Evolutionary conservation across 192 early-diverging fungal species (phyloP).

Genomic region (Lobosporangium transversale): DNA sequence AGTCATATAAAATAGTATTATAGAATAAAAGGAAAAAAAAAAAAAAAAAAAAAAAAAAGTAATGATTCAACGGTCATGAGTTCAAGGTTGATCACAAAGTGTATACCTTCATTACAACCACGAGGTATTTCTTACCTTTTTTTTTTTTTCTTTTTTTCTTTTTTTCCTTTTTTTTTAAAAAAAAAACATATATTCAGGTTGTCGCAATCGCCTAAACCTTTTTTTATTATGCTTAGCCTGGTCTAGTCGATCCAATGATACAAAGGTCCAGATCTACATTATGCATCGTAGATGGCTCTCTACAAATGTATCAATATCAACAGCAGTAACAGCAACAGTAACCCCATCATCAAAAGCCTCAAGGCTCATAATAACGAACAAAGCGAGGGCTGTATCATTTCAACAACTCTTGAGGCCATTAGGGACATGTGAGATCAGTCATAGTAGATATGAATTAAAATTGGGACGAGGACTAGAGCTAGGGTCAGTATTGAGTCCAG

Average conservation of each 20-base stretch:
- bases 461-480: no score
- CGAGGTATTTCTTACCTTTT: conserved; percentile 5
- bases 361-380: no score
- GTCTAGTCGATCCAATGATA: conserved; percentile 1
- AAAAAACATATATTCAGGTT: no score
- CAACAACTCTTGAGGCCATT: no score
- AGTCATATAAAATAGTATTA: no score
- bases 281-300: conserved; percentile 6
- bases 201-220: neutral
- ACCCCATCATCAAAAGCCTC: no score
- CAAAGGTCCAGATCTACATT: neutral
- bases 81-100: conserved; percentile 38
- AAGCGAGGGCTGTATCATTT: no score
- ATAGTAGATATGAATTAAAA: no score
- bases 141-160: neutral
- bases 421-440: no score
- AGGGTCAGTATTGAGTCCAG: no score
- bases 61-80: conserved; percentile 44
- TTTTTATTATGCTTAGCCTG: conserved; percentile 9
- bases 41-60: conserved; percentile 8
- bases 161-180: no score
- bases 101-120: conserved; percentile 6
- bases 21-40: neutral
- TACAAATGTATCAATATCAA: neutral
- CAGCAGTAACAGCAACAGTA: neutral